Base-by-base conservation (phyloP, 129 eudicot genomes). In the Pulicaria dysenterica region DNA sequence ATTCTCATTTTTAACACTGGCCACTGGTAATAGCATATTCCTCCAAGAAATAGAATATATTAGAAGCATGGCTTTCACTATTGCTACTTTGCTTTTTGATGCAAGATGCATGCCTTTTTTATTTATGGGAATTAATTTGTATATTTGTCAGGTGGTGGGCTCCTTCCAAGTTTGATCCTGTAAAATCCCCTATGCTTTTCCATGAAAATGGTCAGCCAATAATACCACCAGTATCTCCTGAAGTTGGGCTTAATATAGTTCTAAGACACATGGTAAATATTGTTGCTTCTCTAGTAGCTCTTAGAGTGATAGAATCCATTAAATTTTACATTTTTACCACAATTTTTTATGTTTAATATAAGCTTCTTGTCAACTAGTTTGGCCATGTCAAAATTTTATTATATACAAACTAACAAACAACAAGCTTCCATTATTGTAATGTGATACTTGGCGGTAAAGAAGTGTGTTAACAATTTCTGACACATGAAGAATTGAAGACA, bases 181-280 rank as follows among this genome's bases (percentile, higher is more conserved):
- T 84, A 58, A 95, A 86, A 54, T 90, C 99, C 40, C 99, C 99
- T 10, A 90, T 95, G 99, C 86, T 95, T 73, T 95, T 95, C 83
- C 83, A 88, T 80, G 89, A 95, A 75, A 84, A 88, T 41, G 96
- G 97, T 14, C 49, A 62, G 60, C 99, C 99, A 6, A 64, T 90
- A 77, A 56, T 85, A 63, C 97, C 99, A 3, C 91, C 90, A 63
- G 42, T 90, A 64, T 72, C 93, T 69, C 96, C 99, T 51, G 94
- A 90, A 49, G 80, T 64, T 40, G 97, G 99, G 73, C 88, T 95
- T 79, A 96, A 95, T 81, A 58, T 87, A 72, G 99, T 90, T 58
- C 76, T 95, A 70, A 64, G 72, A 64, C 89, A 73, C 80, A 90
- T 94, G 98, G 98, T 94, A 88, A 62, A 73, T 48, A 17, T 74